Evolutionary conservation across 331 rosid genomes (phyloP).

Genomic region (Stylosanthes scabra): DNA sequence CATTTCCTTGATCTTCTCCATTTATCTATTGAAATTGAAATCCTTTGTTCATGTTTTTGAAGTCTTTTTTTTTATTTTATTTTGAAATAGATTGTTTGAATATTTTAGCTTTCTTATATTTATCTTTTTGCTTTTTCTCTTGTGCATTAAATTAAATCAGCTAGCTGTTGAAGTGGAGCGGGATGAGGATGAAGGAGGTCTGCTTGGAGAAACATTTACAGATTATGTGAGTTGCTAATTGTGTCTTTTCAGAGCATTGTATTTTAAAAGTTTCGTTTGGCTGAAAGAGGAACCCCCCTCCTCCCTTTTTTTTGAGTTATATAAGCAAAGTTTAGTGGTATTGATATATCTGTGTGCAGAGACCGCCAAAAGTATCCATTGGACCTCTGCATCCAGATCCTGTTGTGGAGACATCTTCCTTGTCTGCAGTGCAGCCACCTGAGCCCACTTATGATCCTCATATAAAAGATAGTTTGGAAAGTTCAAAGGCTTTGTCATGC

Average conservation of each 20-base stretch:
- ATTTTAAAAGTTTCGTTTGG: constrained; percentile 34
- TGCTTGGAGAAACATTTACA: constrained; percentile 93
- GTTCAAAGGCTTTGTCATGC: constrained; percentile 79
- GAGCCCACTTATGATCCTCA: constrained; percentile 89
- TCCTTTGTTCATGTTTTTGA: not conserved
- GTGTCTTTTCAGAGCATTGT: constrained; percentile 23
- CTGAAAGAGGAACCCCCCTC: constrained; percentile 26
- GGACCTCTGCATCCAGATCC: constrained; percentile 97
- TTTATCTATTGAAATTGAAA: constrained; percentile 2
- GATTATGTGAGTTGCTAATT: constrained; percentile 81
- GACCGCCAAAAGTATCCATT: constrained; percentile 92
- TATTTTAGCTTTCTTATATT: constrained; percentile 16
- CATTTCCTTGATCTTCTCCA: constrained; percentile 31
- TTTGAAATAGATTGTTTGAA: constrained; percentile 18
- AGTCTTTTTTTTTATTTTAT: not conserved
- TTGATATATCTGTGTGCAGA: constrained; percentile 62
- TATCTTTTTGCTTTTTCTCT: constrained; percentile 4
- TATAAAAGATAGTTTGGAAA: constrained; percentile 73
- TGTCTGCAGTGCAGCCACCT: constrained; percentile 98
- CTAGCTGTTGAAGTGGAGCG: constrained; percentile 97
- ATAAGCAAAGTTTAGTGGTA: constrained; percentile 37
- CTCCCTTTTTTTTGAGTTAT: constrained; percentile 37
- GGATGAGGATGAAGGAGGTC: constrained; percentile 99
- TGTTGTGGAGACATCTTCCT: constrained; percentile 93
- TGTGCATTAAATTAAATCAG: constrained; percentile 50